phyloP scores from a whole-genome alignment of 2,329 filamentous ascomycete genomes.

The Boeremia lycopersici region DNA sequence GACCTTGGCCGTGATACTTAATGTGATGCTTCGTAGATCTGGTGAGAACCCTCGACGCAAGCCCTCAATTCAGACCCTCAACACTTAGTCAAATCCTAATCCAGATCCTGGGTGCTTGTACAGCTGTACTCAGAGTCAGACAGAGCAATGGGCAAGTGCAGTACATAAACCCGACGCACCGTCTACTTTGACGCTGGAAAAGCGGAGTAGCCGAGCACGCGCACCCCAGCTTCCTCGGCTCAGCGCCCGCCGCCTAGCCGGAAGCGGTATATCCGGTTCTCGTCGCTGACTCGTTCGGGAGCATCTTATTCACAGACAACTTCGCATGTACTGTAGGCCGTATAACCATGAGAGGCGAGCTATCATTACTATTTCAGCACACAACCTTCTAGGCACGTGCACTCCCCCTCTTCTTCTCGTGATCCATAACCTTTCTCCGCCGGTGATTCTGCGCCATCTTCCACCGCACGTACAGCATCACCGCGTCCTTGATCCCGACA shows the following conservation, averaged over 20 bases:
- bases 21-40: background rate
- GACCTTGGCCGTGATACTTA: background rate
- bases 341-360: too few relatives aligned
- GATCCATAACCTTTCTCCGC: conserved; percentile 53
- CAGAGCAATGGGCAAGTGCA: background rate
- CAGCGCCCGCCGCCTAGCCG: background rate
- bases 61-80: too few relatives aligned
- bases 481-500: conserved; percentile 76
- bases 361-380: too few relatives aligned
- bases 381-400: background rate
- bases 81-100: too few relatives aligned
- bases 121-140: background rate
- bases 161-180: background rate
- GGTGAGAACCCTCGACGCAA: too few relatives aligned
- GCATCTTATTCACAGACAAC: too few relatives aligned
- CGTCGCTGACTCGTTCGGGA: background rate
- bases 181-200: background rate
- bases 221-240: background rate
- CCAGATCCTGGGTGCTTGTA: too few relatives aligned
- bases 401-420: conserved; percentile 24
- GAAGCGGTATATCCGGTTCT: background rate
- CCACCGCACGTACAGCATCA: conserved; percentile 64
- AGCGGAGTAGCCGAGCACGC: conserved; percentile 11
- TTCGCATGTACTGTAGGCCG: too few relatives aligned
- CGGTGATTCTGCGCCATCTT: conserved; percentile 57